Evolutionary conservation across 108 stramenopile species (phyloP).

Genomic region (Aureococcus anophagefferens): DNA sequence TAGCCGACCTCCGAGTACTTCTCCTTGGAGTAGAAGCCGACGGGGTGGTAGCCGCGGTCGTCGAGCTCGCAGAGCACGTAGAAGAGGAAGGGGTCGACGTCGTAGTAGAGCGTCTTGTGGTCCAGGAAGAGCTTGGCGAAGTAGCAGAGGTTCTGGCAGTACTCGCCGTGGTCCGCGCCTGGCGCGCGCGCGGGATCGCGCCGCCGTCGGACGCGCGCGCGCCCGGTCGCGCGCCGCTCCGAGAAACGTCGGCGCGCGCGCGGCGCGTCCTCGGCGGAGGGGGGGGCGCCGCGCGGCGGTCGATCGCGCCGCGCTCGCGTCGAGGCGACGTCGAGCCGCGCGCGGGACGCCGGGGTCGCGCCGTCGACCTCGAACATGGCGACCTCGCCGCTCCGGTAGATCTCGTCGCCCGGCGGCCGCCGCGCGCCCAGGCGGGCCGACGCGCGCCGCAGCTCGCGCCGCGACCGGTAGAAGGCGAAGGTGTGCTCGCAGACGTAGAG

Average conservation of each 20-base stretch:
- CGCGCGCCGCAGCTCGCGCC: constrained; percentile 73
- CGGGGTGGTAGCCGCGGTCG: constrained; percentile 70
- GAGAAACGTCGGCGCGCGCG: too few species aligned
- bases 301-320: too few species aligned
- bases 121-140: constrained; percentile 98
- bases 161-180: constrained; percentile 50
- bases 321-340: too few species aligned
- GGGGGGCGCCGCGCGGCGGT: too few species aligned
- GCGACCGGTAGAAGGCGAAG: constrained; percentile 77
- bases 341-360: too few species aligned
- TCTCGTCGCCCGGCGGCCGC: constrained; percentile 54
- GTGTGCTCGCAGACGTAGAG: constrained; percentile 96
- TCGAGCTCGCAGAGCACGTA: constrained; percentile 89
- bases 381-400: constrained; percentile 55
- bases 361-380: constrained; percentile 68
- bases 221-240: too few species aligned
- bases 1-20: constrained; percentile 97
- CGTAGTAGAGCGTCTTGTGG: constrained; percentile 98
- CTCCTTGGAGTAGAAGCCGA: constrained; percentile 98
- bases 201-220: too few species aligned
- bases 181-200: too few species aligned
- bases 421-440: constrained; percentile 39
- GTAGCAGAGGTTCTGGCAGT: constrained; percentile 96
- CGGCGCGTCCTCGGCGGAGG: too few species aligned
- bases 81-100: constrained; percentile 97